Evolutionary conservation across 192 early-diverging fungal genomes (phyloP).

Genomic region (Backusella australiensis): DNA sequence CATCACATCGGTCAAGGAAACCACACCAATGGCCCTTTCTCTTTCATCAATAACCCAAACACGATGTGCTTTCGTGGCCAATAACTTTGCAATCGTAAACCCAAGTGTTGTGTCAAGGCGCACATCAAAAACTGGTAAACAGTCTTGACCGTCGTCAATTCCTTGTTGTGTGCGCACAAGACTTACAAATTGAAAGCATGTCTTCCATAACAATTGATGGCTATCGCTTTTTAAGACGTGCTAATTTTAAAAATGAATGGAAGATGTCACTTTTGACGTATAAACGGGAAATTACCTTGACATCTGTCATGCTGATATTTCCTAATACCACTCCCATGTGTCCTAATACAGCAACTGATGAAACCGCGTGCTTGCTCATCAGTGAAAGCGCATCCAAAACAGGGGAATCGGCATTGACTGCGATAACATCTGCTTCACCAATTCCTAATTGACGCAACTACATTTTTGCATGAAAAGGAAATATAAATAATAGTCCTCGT

Average conservation of each 20-base stretch:
- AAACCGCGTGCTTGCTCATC: slow-evolving; percentile 60
- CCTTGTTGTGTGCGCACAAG: slow-evolving; percentile 62
- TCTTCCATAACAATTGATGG: slow-evolving; percentile 49
- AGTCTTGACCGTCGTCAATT: slow-evolving; percentile 64
- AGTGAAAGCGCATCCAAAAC: slow-evolving; percentile 67
- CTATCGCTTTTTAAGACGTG: slow-evolving; percentile 38
- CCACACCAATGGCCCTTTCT: slow-evolving; percentile 60
- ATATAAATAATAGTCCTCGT: background rate
- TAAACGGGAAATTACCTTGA: slow-evolving; percentile 44
- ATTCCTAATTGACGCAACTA: slow-evolving; percentile 56
- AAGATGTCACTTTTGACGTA: too few species aligned
- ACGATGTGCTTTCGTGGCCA: slow-evolving; percentile 78
- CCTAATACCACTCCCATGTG: slow-evolving; percentile 54
- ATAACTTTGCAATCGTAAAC: slow-evolving; percentile 71
- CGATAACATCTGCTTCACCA: slow-evolving; percentile 53
- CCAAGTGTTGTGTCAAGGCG: slow-evolving; percentile 66
- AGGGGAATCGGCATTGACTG: slow-evolving; percentile 47
- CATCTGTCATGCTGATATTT: slow-evolving; percentile 69
- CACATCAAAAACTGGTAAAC: slow-evolving; percentile 74
- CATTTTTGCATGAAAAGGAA: background rate
- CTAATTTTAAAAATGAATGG: background rate
- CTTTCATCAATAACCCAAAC: slow-evolving; percentile 71
- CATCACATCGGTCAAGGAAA: slow-evolving; percentile 81
- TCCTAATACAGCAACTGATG: slow-evolving; percentile 60
- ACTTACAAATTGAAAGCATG: slow-evolving; percentile 64